These are phyloP conservation scores for Pseudogymnoascus sp. DNA, from an alignment of 2,329 filamentous ascomycete genomes.

Conservation along the genomic window DNA sequence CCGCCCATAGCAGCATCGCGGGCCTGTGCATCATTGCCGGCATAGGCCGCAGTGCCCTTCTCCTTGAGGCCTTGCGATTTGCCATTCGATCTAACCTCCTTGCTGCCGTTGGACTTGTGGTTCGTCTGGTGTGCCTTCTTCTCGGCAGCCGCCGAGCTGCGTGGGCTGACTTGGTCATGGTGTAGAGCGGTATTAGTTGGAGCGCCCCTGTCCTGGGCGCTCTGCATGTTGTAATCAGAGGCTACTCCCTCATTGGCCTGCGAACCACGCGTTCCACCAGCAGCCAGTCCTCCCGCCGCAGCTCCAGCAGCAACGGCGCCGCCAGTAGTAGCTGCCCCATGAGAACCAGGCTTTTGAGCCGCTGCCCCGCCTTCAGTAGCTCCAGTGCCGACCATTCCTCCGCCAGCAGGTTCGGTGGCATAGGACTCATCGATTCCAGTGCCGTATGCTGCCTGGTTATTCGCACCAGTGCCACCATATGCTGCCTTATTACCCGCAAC, in stretches of 20 bases:
- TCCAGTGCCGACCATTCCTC: background rate
- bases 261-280: background rate
- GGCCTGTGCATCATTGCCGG: background rate
- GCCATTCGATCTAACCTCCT: background rate
- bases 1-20: constrained; percentile 1
- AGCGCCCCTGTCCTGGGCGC: background rate
- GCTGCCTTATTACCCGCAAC: background rate
- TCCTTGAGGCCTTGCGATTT: background rate
- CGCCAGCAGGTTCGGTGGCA: background rate
- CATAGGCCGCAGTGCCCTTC: background rate
- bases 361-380: background rate
- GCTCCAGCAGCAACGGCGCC: background rate
- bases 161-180: constrained; percentile 1
- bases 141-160: background rate
- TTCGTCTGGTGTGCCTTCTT: background rate
- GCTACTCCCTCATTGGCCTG: background rate
- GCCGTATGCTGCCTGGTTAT: background rate
- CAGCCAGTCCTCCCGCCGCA: background rate
- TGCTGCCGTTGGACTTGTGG: background rate
- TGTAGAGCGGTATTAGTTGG: background rate
- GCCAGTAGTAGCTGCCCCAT: background rate
- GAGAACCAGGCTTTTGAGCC: background rate
- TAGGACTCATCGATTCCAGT: background rate
- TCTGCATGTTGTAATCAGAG: background rate
- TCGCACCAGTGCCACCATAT: background rate